Conservation (phyloP, 2,329 filamentous ascomycete species). For the Alternaria dauci region DNA sequence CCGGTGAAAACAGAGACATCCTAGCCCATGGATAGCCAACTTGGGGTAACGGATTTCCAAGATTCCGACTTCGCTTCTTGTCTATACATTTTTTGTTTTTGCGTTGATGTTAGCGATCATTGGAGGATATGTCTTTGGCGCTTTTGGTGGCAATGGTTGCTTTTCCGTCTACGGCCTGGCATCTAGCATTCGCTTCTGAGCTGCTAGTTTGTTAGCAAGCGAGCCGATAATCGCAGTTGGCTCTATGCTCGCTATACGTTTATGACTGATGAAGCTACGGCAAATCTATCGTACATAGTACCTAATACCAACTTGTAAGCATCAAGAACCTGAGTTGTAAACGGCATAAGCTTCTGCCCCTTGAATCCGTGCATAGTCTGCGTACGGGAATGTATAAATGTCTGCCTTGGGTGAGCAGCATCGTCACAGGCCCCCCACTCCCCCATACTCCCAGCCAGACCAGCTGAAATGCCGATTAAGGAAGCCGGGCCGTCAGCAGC, state of each 20-base stretch:
- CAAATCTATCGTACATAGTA: conserved; percentile 6
- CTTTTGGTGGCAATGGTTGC: conserved; percentile 4
- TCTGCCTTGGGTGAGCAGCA: neutral
- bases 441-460: neutral
- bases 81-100: conserved; percentile 22
- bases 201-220: neutral
- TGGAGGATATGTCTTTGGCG: conserved; percentile 23
- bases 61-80: conserved; percentile 15
- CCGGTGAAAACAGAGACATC: conserved; percentile 35
- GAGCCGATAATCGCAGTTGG: neutral
- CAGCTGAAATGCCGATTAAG: conserved; percentile 8
- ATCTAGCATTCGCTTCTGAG: neutral
- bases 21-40: neutral
- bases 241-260: neutral
- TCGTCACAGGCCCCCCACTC: neutral
- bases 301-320: neutral
- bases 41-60: neutral
- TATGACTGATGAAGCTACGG: conserved; percentile 9
- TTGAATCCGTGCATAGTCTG: neutral
- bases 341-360: neutral
- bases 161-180: neutral
- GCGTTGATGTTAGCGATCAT: conserved; percentile 16
- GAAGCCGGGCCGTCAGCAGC: conserved; percentile 18
- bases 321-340: neutral
- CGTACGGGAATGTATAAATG: neutral